These are phyloP conservation scores for Taxillus chinensis DNA, from an alignment of 164 flowering plant species.

Conservation along the genomic window DNA sequence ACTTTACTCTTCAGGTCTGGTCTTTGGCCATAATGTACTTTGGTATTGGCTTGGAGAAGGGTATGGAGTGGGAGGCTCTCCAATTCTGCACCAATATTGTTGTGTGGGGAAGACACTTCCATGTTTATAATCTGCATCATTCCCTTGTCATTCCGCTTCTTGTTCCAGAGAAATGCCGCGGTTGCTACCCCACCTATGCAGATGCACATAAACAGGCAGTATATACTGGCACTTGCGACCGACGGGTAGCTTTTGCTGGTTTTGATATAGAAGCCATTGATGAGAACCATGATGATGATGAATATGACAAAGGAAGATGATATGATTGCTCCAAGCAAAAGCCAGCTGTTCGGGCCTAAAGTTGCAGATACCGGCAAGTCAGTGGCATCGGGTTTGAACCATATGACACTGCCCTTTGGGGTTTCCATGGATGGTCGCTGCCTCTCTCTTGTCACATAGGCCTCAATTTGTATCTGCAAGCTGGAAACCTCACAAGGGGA, in stretches of 20 bases:
- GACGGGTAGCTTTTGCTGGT: constrained; percentile 25
- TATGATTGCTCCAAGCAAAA: constrained; percentile 61
- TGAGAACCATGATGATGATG: constrained; percentile 41
- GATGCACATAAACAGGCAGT: constrained; percentile 33
- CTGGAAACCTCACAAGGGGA: constrained; percentile 25
- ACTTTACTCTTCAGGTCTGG: constrained; percentile 62
- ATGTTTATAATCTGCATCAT: constrained; percentile 27
- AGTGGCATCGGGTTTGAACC: constrained; percentile 51
- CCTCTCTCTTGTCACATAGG: constrained; percentile 65
- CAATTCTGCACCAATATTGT: constrained; percentile 37
- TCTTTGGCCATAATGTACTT: constrained; percentile 50
- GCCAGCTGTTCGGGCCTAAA: constrained; percentile 67
- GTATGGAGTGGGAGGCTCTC: constrained; percentile 57
- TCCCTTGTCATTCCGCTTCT: constrained; percentile 34
- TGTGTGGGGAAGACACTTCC: constrained; percentile 25
- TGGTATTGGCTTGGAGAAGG: constrained; percentile 34
- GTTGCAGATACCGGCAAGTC: constrained; percentile 46
- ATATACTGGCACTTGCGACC: constrained; percentile 21
- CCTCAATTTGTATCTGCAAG: constrained; percentile 53
- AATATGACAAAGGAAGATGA: constrained; percentile 56
- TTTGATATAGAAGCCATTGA: constrained; percentile 45
- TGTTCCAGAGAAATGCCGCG: constrained; percentile 48
- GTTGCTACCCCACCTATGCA: constrained; percentile 37
- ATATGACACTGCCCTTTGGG: constrained; percentile 20
- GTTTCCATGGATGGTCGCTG: constrained; percentile 14